These are phyloP conservation scores for Candolleomyces efflorescens DNA, from an alignment of 768 basidiomycete species.

Conservation along the genomic window DNA sequence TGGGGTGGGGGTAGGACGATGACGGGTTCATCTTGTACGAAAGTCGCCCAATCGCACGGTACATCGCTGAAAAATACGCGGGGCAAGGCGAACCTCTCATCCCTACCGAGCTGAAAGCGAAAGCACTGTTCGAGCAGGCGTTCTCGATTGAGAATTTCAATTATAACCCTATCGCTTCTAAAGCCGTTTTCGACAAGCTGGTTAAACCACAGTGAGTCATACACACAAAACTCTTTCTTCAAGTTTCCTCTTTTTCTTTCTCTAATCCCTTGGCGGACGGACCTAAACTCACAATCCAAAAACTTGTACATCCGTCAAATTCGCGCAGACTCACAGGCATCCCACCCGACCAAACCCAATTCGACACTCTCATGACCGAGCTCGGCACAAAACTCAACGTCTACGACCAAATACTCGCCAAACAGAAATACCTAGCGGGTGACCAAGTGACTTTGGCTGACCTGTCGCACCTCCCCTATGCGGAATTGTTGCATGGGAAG, in stretches of 20 bases:
- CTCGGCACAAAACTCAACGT: conserved; percentile 42
- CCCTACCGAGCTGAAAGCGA: conserved; percentile 35
- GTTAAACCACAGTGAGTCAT: conserved; percentile 38
- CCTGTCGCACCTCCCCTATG: conserved; percentile 44
- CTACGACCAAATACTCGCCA: conserved; percentile 54
- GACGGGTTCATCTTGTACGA: conserved; percentile 64
- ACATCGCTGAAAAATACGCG: conserved; percentile 53
- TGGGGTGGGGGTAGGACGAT: conserved; percentile 48
- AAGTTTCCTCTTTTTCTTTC: too few species aligned
- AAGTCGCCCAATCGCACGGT: conserved; percentile 56
- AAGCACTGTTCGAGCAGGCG: conserved; percentile 49
- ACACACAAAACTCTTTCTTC: neutral
- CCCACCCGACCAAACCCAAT: conserved; percentile 26
- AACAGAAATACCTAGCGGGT: conserved; percentile 54
- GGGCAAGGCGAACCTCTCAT: conserved; percentile 46
- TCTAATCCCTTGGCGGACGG: too few species aligned
- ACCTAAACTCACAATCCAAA: too few species aligned
- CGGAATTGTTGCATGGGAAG: conserved; percentile 16
- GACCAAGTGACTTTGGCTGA: conserved; percentile 58
- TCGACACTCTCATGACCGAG: conserved; percentile 18
- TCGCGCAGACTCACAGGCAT: conserved; percentile 14
- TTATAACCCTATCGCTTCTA: conserved; percentile 45
- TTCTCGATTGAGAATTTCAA: conserved; percentile 46
- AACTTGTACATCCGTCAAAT: too few species aligned
- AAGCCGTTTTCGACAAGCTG: conserved; percentile 42